Evolutionary conservation across 1,284 basidiomycete genomes (phyloP).

Genomic region (Butyriboletus appendiculatus): DNA sequence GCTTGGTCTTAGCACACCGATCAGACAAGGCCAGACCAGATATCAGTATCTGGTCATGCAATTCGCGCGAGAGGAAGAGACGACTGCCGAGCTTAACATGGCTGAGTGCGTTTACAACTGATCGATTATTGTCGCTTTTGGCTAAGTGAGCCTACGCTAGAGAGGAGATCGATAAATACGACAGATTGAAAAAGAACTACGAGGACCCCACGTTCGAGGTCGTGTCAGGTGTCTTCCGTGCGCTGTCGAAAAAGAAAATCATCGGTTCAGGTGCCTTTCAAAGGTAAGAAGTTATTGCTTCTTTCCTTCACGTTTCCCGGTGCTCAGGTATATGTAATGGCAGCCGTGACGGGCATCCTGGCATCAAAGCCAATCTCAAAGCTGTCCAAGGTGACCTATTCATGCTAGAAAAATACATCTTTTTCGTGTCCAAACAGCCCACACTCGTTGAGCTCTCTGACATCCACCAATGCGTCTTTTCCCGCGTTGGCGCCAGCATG

Average conservation of each 20-base stretch:
- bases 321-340: neutral
- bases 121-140: neutral
- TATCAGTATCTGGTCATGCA: slow-evolving; percentile 99
- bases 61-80: slow-evolving; percentile 95
- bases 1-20: slow-evolving; percentile 90
- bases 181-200: slow-evolving; percentile 88
- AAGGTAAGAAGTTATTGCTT: slow-evolving; percentile 50
- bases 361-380: slow-evolving; percentile 97
- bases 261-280: slow-evolving; percentile 84
- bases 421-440: slow-evolving; percentile 98
- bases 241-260: slow-evolving; percentile 90
- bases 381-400: slow-evolving; percentile 97
- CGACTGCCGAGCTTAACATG: slow-evolving; percentile 94
- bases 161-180: slow-evolving; percentile 74
- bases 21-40: slow-evolving; percentile 96
- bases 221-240: slow-evolving; percentile 93
- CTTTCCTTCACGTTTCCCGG: neutral
- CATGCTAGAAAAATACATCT: slow-evolving; percentile 96
- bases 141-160: slow-evolving; percentile 38
- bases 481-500: slow-evolving; percentile 91
- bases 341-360: slow-evolving; percentile 75
- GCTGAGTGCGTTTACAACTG: slow-evolving; percentile 64
- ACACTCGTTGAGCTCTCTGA: slow-evolving; percentile 91
- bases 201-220: slow-evolving; percentile 96
- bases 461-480: slow-evolving; percentile 91